Percentiles rank a stretch among this genome's conserved stretches.
phyloP scores from a whole-genome alignment of 2,329 filamentous ascomycete genomes.

The Mycogone perniciosa region DNA sequence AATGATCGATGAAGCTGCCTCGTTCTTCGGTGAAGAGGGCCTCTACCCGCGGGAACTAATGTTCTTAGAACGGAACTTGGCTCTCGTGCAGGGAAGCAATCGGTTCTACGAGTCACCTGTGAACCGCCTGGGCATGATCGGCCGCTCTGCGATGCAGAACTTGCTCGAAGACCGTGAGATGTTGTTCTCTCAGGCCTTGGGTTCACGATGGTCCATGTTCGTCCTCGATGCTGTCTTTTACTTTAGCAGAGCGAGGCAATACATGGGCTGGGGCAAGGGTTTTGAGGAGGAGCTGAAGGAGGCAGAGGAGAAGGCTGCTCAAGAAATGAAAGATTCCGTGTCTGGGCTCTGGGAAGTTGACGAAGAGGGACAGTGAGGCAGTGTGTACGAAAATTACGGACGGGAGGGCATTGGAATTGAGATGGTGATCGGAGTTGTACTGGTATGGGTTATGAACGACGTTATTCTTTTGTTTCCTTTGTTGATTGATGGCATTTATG shows the following conservation, averaged over 20 bases:
- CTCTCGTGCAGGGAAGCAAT: conserved; percentile 8
- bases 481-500: too few relatives aligned
- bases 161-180: conserved; percentile 1
- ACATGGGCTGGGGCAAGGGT: conserved; percentile 8
- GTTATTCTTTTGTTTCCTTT: too few relatives aligned
- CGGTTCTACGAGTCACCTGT: conserved; percentile 8
- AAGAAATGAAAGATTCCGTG: conserved; percentile 9
- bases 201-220: conserved; percentile 7
- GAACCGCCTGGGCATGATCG: conserved; percentile 8
- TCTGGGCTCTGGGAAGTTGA: conserved; percentile 5
- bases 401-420: too few relatives aligned
- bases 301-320: conserved; percentile 7
- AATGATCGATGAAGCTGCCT: neutral
- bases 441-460: too few relatives aligned
- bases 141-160: conserved; percentile 8
- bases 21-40: conserved; percentile 4
- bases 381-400: too few relatives aligned
- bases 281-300: conserved; percentile 9
- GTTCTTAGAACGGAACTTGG: conserved; percentile 6
- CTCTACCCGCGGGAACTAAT: conserved; percentile 7
- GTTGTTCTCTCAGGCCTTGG: conserved; percentile 1
- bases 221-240: conserved; percentile 9
- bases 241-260: conserved; percentile 6
- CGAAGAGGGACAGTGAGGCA: neutral
- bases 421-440: too few relatives aligned